These are phyloP conservation scores for Pisolithus albus DNA, from an alignment of 768 basidiomycete genomes.

Conservation along the genomic window DNA sequence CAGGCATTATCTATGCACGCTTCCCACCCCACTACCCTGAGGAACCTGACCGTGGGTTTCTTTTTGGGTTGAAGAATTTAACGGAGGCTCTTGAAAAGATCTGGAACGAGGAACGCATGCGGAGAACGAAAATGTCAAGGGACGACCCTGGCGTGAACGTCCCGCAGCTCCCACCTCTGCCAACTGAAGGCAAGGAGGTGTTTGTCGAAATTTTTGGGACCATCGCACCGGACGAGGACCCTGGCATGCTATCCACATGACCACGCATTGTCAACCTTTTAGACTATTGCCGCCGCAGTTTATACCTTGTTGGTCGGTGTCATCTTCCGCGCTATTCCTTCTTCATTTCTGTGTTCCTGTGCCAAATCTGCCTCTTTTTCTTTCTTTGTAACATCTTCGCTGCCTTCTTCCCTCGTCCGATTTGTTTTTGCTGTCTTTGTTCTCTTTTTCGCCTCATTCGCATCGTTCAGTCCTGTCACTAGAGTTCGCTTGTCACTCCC, in stretches of 20 bases:
- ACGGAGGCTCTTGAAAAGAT: conserved; percentile 71
- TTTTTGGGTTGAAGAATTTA: conserved; percentile 83
- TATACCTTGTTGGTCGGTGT: conserved; percentile 3
- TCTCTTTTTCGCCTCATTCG: neutral
- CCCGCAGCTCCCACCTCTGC: conserved; percentile 55
- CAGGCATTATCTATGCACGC: conserved; percentile 80
- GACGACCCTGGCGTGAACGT: conserved; percentile 45
- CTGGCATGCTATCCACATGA: conserved; percentile 72
- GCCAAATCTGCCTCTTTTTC: neutral
- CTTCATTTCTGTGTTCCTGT: neutral
- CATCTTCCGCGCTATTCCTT: neutral
- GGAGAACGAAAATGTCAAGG: conserved; percentile 55
- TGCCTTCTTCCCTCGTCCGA: neutral
- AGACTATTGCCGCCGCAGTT: neutral
- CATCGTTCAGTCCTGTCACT: neutral
- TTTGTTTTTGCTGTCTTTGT: neutral
- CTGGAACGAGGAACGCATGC: conserved; percentile 80
- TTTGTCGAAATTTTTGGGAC: conserved; percentile 66
- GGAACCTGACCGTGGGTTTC: conserved; percentile 88
- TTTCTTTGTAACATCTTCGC: neutral
- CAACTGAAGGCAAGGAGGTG: conserved; percentile 69
- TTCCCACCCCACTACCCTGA: conserved; percentile 91
- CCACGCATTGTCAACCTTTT: neutral
- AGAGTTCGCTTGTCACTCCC: neutral
- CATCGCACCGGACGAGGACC: conserved; percentile 49